A percentile compares a stretch with the other conserved stretches of the same genome.
These are phyloP conservation scores for Penicillium sp. DNA, from an alignment of 2,329 filamentous ascomycete species.

Conservation along the genomic window DNA sequence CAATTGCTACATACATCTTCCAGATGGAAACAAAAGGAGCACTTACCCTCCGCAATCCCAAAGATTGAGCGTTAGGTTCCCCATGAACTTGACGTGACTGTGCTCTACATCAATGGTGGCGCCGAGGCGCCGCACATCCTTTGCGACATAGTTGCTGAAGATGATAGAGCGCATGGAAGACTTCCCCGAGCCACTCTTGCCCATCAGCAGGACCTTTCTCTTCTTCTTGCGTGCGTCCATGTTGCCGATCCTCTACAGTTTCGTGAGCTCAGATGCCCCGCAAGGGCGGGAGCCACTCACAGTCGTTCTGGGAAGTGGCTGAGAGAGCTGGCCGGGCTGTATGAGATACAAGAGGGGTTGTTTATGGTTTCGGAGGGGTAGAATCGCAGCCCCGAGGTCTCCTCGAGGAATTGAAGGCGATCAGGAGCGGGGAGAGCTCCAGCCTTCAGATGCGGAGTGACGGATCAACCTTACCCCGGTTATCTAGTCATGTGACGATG, in stretches of 20 bases:
- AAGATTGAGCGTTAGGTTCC: constrained; percentile 93
- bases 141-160: constrained; percentile 98
- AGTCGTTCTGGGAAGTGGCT: constrained; percentile 16
- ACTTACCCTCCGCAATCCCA: constrained; percentile 94
- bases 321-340: constrained; percentile 12
- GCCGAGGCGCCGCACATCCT: constrained; percentile 88
- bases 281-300: constrained; percentile 26
- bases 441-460: constrained; percentile 26
- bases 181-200: constrained; percentile 95
- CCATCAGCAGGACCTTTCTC: constrained; percentile 88
- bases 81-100: constrained; percentile 98
- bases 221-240: constrained; percentile 66
- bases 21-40: not conserved
- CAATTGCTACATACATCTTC: not conserved
- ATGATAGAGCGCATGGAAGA: constrained; percentile 99
- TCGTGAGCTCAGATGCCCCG: constrained; percentile 28
- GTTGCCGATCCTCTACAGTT: constrained; percentile 17
- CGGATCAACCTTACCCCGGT: constrained; percentile 24
- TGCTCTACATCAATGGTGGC: constrained; percentile 98
- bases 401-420: constrained; percentile 22
- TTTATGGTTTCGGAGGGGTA: not conserved
- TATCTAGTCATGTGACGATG: constrained; percentile 21
- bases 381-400: constrained; percentile 1
- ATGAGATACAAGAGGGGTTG: not conserved
- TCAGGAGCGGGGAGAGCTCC: constrained; percentile 17